These are phyloP conservation scores for Plasmodium relictum DNA, from an alignment of 169 alveolate species.

Conservation along the genomic window DNA sequence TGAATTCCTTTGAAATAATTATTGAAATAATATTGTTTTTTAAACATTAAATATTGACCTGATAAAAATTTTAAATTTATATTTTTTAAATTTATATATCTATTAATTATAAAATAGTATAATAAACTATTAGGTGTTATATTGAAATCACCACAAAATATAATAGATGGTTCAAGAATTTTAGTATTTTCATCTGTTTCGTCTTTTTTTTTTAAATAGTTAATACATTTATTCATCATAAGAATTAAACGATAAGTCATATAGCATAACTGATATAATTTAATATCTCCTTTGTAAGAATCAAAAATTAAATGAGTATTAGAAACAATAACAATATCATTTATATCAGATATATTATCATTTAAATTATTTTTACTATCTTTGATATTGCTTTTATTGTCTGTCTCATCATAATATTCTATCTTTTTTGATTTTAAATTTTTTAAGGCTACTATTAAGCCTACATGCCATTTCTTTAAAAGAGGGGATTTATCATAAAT, in stretches of 20 bases:
- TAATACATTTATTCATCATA: conserved; percentile 71
- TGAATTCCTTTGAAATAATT: conserved; percentile 36
- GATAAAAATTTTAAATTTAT: conserved; percentile 79
- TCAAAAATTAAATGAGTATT: conserved; percentile 86
- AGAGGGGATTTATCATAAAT: conserved; percentile 78
- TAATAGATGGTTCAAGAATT: conserved; percentile 76
- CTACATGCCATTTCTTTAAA: conserved; percentile 82
- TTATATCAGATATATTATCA: conserved; percentile 18
- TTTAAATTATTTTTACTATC: neutral
- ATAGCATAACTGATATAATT: conserved; percentile 81
- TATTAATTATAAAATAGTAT: conserved; percentile 81
- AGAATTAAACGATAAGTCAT: conserved; percentile 79
- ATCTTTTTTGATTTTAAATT: conserved; percentile 62
- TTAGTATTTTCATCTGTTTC: neutral
- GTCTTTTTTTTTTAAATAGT: conserved; percentile 13
- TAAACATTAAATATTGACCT: conserved; percentile 87
- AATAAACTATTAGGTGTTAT: conserved; percentile 85
- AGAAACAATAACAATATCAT: conserved; percentile 76
- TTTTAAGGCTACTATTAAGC: conserved; percentile 80
- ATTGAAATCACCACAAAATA: conserved; percentile 87
- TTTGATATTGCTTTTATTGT: neutral
- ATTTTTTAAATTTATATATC: conserved; percentile 81
- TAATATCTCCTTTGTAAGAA: conserved; percentile 84
- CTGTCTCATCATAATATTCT: conserved; percentile 29
- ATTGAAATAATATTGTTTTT: conserved; percentile 68